phyloP scores from a whole-genome alignment of 192 early-diverging fungal genomes.

The Backusella macrospora region DNA sequence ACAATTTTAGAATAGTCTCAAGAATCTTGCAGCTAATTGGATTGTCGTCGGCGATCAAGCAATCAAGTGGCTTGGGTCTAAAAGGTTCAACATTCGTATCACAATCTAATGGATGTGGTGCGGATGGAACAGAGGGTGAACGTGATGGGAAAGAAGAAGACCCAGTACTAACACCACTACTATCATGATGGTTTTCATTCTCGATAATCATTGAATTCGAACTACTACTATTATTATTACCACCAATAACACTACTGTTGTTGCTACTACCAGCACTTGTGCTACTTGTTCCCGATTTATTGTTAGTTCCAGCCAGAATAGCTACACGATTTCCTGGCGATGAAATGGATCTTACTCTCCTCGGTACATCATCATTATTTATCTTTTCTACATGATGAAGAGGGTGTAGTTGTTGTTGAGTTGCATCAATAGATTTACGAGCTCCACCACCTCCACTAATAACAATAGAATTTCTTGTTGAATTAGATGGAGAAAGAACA shows the following conservation, averaged over 20 bases:
- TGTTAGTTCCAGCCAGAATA: not conserved
- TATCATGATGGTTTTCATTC: not conserved
- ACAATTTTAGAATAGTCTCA: constrained; percentile 79
- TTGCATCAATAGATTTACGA: constrained; percentile 2
- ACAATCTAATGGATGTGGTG: constrained; percentile 8
- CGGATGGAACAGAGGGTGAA: not conserved
- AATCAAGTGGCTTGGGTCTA: constrained; percentile 41
- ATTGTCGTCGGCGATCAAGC: constrained; percentile 91
- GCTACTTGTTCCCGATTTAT: not conserved
- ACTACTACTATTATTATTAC: not conserved
- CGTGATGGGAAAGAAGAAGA: not conserved
- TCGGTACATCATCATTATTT: not conserved
- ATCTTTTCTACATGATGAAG: constrained; percentile 14
- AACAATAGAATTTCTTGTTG: not conserved
- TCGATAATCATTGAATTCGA: not conserved
- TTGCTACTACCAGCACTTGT: not conserved
- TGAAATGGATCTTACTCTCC: constrained; percentile 20
- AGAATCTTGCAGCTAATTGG: constrained; percentile 87
- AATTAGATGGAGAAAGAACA: constrained; percentile 18
- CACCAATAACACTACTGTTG: not conserved
- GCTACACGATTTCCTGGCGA: constrained; percentile 28
- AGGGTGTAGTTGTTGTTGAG: not conserved
- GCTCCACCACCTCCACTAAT: not conserved
- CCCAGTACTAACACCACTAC: not conserved
- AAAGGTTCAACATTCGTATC: too few species aligned